A percentile compares a stretch with the other conserved stretches of the same genome.
Evolutionary conservation across 768 basidiomycete genomes (phyloP).

Genomic region (Boletus rex-veris): DNA sequence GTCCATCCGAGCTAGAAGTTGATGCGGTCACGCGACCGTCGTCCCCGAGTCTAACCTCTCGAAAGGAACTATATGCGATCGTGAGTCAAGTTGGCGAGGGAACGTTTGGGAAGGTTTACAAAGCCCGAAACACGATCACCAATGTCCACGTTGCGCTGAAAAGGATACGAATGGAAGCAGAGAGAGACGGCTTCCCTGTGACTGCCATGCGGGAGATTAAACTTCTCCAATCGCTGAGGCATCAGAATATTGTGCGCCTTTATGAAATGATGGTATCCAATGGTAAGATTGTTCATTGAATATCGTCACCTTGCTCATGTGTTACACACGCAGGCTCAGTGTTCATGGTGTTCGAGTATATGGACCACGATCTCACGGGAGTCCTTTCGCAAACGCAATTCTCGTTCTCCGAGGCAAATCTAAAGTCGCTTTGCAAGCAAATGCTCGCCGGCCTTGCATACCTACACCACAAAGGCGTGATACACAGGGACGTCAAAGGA

Average conservation of each 20-base stretch:
- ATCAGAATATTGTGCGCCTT: constrained; percentile 84
- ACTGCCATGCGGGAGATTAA: constrained; percentile 99
- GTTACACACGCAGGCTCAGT: constrained; percentile 64
- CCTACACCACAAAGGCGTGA: constrained; percentile 92
- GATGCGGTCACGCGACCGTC: constrained; percentile 27
- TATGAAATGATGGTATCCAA: constrained; percentile 99
- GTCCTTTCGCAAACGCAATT: constrained; percentile 90
- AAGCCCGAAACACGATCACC: constrained; percentile 82
- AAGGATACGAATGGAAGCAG: constrained; percentile 95
- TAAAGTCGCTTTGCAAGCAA: constrained; percentile 94
- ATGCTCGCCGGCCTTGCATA: constrained; percentile 95
- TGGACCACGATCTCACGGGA: constrained; percentile 98
- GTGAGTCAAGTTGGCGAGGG: constrained; percentile 96
- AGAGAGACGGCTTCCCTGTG: constrained; percentile 97
- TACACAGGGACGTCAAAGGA: constrained; percentile 98
- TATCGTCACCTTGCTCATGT: constrained; percentile 3
- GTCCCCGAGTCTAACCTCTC: constrained; percentile 27
- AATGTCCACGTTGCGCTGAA: constrained; percentile 85
- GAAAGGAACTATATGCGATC: constrained; percentile 73
- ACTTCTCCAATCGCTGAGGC: constrained; percentile 84
- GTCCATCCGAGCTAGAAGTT: constrained; percentile 21
- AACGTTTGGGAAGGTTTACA: constrained; percentile 98
- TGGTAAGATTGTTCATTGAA: constrained; percentile 46
- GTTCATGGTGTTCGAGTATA: constrained; percentile 99
- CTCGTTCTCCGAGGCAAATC: constrained; percentile 76